Conservation (phyloP, 306 rosid genomes). For the Cyclanthera cordifolia region DNA sequence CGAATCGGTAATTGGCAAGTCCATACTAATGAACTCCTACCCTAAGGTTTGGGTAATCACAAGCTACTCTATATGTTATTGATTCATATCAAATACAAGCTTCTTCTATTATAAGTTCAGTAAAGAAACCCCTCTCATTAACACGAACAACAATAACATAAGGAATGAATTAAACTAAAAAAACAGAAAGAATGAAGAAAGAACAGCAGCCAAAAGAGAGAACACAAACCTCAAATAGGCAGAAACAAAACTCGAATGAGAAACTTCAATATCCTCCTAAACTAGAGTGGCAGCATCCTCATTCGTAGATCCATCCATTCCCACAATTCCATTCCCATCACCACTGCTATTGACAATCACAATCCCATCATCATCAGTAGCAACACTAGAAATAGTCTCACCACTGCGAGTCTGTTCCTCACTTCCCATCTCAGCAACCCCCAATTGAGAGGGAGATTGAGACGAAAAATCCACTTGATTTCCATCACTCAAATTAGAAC, state of each 20-base stretch:
- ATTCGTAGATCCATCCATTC: too few species aligned
- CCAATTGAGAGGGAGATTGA: slow-evolving; percentile 9
- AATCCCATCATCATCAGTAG: slow-evolving; percentile 11
- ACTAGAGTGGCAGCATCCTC: slow-evolving; percentile 7
- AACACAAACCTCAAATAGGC: slow-evolving; percentile 14
- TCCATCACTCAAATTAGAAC: slow-evolving; percentile 5
- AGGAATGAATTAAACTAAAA: too few species aligned
- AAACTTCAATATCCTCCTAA: slow-evolving; percentile 11
- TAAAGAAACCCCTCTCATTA: not conserved
- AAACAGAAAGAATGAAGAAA: not conserved
- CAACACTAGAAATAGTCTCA: slow-evolving; percentile 16
- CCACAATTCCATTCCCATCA: too few species aligned
- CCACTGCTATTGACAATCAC: not conserved
- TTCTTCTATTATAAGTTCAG: not conserved
- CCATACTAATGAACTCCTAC: not conserved
- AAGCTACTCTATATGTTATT: not conserved
- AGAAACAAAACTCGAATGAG: slow-evolving; percentile 10
- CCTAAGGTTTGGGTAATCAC: not conserved
- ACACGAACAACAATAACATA: too few species aligned
- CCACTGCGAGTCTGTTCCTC: slow-evolving; percentile 8
- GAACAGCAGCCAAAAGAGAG: not conserved
- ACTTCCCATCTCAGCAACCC: slow-evolving; percentile 7
- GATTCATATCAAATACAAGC: not conserved
- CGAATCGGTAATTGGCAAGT: not conserved
- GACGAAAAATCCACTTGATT: not conserved